Evolutionary conservation across 1,139 yeast genomes (phyloP).

Genomic region (Lodderomyces oxycetoniae): DNA sequence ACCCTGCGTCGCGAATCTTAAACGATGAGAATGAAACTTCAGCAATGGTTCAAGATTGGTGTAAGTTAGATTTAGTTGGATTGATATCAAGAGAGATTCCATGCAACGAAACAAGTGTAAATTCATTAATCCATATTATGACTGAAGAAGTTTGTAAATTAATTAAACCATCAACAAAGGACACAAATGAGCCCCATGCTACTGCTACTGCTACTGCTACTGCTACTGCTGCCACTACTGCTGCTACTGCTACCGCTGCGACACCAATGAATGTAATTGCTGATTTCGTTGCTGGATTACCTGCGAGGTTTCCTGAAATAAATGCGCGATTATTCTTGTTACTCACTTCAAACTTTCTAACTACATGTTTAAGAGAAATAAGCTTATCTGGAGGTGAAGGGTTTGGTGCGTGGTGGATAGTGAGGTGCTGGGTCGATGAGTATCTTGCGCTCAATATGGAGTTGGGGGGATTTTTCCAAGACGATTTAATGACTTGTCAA

Average conservation of each 20-base stretch:
- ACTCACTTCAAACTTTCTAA: conserved; percentile 50
- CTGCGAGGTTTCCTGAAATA: conserved; percentile 41
- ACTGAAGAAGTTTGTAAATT: conserved; percentile 26
- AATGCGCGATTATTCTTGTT: conserved; percentile 56
- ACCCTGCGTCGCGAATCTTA: conserved; percentile 49
- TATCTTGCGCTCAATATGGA: conserved; percentile 68
- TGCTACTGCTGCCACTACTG: neutral
- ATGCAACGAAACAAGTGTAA: conserved; percentile 34
- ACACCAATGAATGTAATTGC: conserved; percentile 17
- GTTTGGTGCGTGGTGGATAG: conserved; percentile 76
- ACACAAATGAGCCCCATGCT: neutral
- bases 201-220: neutral
- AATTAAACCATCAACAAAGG: conserved; percentile 5
- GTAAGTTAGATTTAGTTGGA: conserved; percentile 46
- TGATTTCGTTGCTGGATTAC: conserved; percentile 35
- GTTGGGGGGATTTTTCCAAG: conserved; percentile 55
- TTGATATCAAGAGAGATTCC: conserved; percentile 54
- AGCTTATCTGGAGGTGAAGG: conserved; percentile 56
- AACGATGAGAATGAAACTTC: conserved; percentile 42
- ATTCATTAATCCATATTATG: conserved; percentile 36
- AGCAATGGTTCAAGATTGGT: conserved; percentile 60
- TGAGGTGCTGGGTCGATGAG: conserved; percentile 75
- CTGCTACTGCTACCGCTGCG: neutral
- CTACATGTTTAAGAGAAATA: conserved; percentile 64
- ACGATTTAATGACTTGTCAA: conserved; percentile 17